Evolutionary conservation across 768 basidiomycete species (phyloP).

Genomic region (Tricholoma flavovirens): DNA sequence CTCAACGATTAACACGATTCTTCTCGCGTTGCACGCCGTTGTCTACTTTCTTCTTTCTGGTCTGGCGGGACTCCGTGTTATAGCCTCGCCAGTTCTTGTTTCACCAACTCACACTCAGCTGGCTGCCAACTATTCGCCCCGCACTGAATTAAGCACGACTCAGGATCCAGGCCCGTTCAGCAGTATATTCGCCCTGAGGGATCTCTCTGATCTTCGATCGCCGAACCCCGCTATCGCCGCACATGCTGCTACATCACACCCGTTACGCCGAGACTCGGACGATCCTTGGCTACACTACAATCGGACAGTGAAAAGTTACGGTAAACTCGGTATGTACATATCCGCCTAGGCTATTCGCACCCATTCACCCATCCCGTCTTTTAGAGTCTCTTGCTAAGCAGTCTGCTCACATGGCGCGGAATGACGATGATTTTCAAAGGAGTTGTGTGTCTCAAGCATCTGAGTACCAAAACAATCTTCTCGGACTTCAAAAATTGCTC

Average conservation of each 20-base stretch:
- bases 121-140: constrained; percentile 1
- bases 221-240: not conserved
- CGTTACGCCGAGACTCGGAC: not conserved
- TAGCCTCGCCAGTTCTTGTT: constrained; percentile 35
- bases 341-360: not conserved
- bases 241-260: not conserved
- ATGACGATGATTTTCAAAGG: constrained; percentile 31
- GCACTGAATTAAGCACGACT: constrained; percentile 17
- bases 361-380: not conserved
- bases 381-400: constrained; percentile 30
- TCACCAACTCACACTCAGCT: constrained; percentile 18
- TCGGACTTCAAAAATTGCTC: constrained; percentile 27
- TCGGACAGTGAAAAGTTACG: constrained; percentile 12
- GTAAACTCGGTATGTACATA: constrained; percentile 24
- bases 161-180: not conserved
- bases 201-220: not conserved
- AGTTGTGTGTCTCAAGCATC: constrained; percentile 31
- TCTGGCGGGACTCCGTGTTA: constrained; percentile 17
- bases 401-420: constrained; percentile 20
- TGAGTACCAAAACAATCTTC: constrained; percentile 27
- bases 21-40: constrained; percentile 35
- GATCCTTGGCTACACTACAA: not conserved
- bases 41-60: constrained; percentile 32
- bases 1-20: constrained; percentile 31
- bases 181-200: not conserved